Evolutionary conservation across 805 yeast genomes (phyloP).

Genomic region (Candida nanaspora): DNA sequence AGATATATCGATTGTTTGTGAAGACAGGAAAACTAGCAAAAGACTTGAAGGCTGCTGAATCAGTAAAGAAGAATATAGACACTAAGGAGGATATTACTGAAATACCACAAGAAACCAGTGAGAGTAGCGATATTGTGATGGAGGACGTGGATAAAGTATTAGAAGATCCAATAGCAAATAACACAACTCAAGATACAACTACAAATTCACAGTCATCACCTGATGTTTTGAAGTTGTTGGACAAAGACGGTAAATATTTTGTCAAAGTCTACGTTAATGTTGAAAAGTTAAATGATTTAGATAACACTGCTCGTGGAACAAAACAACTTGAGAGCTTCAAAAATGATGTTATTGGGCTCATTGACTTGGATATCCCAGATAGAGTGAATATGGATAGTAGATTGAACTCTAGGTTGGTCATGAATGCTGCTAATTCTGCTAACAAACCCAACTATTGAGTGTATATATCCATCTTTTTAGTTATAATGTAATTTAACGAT

Average conservation of each 20-base stretch:
- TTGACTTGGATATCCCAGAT: slow-evolving; percentile 69
- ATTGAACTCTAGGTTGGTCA: slow-evolving; percentile 30
- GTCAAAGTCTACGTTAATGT: slow-evolving; percentile 67
- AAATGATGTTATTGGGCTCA: slow-evolving; percentile 57
- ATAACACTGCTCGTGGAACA: slow-evolving; percentile 57
- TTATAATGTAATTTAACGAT: too few relatives aligned
- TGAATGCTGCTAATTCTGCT: background rate
- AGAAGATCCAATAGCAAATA: background rate
- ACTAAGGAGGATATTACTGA: slow-evolving; percentile 5
- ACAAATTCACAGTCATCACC: background rate
- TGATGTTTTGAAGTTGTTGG: slow-evolving; percentile 23
- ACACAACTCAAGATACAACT: background rate
- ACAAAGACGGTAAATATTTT: slow-evolving; percentile 48
- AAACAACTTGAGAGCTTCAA: slow-evolving; percentile 56
- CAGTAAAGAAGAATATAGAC: slow-evolving; percentile 3
- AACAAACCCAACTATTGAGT: too few relatives aligned
- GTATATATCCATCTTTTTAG: too few relatives aligned
- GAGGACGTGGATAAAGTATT: background rate
- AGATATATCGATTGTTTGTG: slow-evolving; percentile 41
- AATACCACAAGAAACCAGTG: background rate
- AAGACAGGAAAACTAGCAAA: slow-evolving; percentile 19
- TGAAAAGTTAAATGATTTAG: slow-evolving; percentile 67
- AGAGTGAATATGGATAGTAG: slow-evolving; percentile 78
- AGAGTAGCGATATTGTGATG: background rate
- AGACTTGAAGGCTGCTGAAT: background rate